Percentiles rank a stretch among this genome's conserved stretches.
Evolutionary conservation across 2,329 filamentous ascomycete genomes (phyloP).

Genomic region (Neofusicoccum sp.): DNA sequence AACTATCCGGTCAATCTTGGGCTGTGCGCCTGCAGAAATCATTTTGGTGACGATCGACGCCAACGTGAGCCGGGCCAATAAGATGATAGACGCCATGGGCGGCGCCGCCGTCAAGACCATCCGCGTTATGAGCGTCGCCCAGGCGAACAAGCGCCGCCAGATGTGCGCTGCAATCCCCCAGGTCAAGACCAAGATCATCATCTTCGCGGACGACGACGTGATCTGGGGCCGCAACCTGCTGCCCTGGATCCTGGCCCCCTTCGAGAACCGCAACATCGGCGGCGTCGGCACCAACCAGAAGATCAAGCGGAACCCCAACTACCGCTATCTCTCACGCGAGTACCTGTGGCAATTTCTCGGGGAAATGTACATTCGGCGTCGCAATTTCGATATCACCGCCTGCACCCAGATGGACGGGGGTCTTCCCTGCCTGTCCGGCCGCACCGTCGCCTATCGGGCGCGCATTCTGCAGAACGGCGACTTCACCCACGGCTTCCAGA

Average conservation of each 20-base stretch:
- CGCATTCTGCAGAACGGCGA: slow-evolving; percentile 81
- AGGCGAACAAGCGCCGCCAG: slow-evolving; percentile 93
- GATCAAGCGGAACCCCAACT: slow-evolving; percentile 65
- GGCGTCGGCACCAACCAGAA: slow-evolving; percentile 91
- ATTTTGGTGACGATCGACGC: slow-evolving; percentile 85
- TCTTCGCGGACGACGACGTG: slow-evolving; percentile 95
- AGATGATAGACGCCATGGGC: slow-evolving; percentile 50
- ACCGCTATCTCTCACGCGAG: slow-evolving; percentile 27
- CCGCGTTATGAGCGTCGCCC: slow-evolving; percentile 70
- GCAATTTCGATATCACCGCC: slow-evolving; percentile 95
- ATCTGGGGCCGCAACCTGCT: slow-evolving; percentile 84
- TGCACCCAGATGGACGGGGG: slow-evolving; percentile 94
- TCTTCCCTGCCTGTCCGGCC: slow-evolving; percentile 93
- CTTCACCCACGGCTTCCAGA: slow-evolving; percentile 86
- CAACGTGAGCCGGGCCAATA: slow-evolving; percentile 67
- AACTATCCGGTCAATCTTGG: slow-evolving; percentile 75
- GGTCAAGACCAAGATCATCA: slow-evolving; percentile 77
- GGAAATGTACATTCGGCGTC: slow-evolving; percentile 84
- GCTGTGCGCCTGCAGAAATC: slow-evolving; percentile 67
- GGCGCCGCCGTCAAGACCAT: slow-evolving; percentile 56
- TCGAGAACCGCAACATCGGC: slow-evolving; percentile 79
- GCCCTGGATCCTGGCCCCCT: slow-evolving; percentile 89
- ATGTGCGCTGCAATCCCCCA: slow-evolving; percentile 87
- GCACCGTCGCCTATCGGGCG: slow-evolving; percentile 87
- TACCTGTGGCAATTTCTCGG: slow-evolving; percentile 85